Evolutionary conservation across 2,329 filamentous ascomycete genomes (phyloP), one percentile per base, ranked within the genome.

Genomic region (Colletotrichum tropicicola): DNA sequence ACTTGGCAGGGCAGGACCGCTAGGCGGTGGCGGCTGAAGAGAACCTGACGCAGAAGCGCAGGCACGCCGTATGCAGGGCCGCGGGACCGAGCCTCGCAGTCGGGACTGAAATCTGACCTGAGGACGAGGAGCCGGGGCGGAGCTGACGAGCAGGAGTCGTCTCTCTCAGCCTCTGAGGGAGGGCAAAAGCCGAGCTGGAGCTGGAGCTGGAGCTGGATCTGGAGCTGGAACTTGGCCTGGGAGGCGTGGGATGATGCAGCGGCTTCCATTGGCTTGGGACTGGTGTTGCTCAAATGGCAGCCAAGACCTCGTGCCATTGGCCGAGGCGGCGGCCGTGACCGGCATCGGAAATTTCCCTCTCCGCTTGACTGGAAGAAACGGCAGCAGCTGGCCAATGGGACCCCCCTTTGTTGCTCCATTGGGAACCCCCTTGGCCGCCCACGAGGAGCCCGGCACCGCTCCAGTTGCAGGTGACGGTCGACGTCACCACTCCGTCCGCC

Each of bases 331-430:
- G 44, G 30, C 43, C 49, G 57, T 43, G 53, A 51, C 43, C 62
- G 44, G 57, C 49, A 49, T 61, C 62, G 62, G 62, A 61, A 51
- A 60, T 64, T 64, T 59, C 25, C 45, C 55, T 53, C 47, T 47
- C 28, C 60, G 49, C 41, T 21, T 12, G 37, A n/a, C 55, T 30
- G 30, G 43, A 48, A 32, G 17, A 43, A 45, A 27, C 28, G 49
- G 35, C 13, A 19, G 39, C 27, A 10, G 17, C 32, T 51, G 57
- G 13, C 61, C 61, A 65, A 65, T 55, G n/a, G 27, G 37, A 7
- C 9, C 5, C 21, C 32, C 57, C n/a, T n/a, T 17, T 7, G 15
- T 25, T 37, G 49, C 61, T 37, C 57, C 57, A 45, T 55, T 45
- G 17, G 57, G 61, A 37, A 43, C 25, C 28, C 25, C 44, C 54